These are phyloP conservation scores for Penicillium egyptiacum DNA, from an alignment of 495 filamentous ascomycete species.

Conservation along the genomic window DNA sequence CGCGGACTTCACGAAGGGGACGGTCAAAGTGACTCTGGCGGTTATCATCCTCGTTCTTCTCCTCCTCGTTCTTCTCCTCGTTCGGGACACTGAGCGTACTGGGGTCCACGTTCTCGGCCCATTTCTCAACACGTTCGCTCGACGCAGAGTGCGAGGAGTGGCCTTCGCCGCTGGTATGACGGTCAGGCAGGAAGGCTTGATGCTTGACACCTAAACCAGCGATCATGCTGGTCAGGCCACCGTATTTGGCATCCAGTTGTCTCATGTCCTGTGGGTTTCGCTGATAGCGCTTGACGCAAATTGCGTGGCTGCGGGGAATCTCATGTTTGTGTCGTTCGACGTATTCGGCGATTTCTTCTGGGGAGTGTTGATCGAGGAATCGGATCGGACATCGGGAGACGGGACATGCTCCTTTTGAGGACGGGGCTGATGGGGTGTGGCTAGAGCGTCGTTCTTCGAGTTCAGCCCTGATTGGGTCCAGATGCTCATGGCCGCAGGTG, in stretches of 20 bases:
- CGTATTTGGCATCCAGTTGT: conserved; percentile 88
- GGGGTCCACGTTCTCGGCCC: conserved; percentile 69
- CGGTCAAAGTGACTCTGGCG: conserved; percentile 70
- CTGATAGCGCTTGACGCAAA: conserved; percentile 86
- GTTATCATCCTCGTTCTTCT: conserved; percentile 31
- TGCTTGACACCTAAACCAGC: conserved; percentile 80
- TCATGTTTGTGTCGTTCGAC: conserved; percentile 92
- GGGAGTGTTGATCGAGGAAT: conserved; percentile 82
- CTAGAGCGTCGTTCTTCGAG: conserved; percentile 40
- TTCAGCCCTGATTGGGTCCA: conserved; percentile 51
- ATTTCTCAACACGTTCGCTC: conserved; percentile 69
- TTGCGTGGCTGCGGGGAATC: conserved; percentile 83
- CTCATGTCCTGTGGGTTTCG: conserved; percentile 76
- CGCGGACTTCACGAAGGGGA: conserved; percentile 74
- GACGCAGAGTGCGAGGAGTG: conserved; percentile 35
- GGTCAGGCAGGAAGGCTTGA: conserved; percentile 70
- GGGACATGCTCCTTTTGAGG: conserved; percentile 66
- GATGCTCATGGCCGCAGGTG: conserved; percentile 37
- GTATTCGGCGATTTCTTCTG: conserved; percentile 86
- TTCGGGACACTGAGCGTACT: conserved; percentile 29
- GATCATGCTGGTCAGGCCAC: conserved; percentile 86
- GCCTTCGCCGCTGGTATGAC: conserved; percentile 46
- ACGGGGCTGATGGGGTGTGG: conserved; percentile 47
- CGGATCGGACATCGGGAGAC: conserved; percentile 87
- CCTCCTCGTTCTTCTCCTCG: conserved; percentile 38